Evolutionary conservation across 495 filamentous ascomycete genomes (phyloP), one percentile per base, ranked within the genome.

Genomic region (Hypoxylon rickii): DNA sequence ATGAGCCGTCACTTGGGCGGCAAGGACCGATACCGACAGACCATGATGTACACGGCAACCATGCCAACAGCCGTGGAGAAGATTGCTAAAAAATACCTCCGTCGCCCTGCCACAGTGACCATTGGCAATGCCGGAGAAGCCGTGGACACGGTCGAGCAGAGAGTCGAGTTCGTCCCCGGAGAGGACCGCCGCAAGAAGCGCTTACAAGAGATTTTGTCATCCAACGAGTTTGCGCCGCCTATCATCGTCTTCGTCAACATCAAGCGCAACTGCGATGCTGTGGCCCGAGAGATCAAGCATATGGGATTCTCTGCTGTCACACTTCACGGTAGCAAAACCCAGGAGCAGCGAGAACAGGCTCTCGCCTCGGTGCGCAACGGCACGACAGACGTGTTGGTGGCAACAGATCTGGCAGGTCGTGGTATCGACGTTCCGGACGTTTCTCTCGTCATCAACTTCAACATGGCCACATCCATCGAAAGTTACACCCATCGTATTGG

Each of bases 161-260:
- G 94, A 19, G 93, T 97, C 54, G 94, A 99, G 68, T 89, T 96
- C 71, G 79, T 99, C 26, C 61, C 84, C 2, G 91, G 92, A 60
- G 94, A 99, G 79, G 94, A 99, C 74, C 94, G 94, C 73, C 84
- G 92, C 56, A 99, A 99, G 88, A 96, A 95, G 74, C 88, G 94
- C 8, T 85, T 99, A 13, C 82, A 85, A 54, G 92, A 99, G 61
- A 93, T 99, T 42, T 86, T 99, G 39, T 80, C 79, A 21, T 92
- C 89, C 0, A 79, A 87, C 62, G 89, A 96, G 55, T 97, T 96
- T 76, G 79, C 82, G 3, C 87, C 95, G 0, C 94, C 94, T 16
- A 92, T 99, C 72, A 97, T 99, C 67, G 94, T 97, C 44, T 99
- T 99, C 68, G 94, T 99, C 81, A 99, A 99, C 72, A 97, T 97